Conservation (phyloP, 192 early-diverging fungal genomes). For the Gorgonomyces haynaldii region DNA sequence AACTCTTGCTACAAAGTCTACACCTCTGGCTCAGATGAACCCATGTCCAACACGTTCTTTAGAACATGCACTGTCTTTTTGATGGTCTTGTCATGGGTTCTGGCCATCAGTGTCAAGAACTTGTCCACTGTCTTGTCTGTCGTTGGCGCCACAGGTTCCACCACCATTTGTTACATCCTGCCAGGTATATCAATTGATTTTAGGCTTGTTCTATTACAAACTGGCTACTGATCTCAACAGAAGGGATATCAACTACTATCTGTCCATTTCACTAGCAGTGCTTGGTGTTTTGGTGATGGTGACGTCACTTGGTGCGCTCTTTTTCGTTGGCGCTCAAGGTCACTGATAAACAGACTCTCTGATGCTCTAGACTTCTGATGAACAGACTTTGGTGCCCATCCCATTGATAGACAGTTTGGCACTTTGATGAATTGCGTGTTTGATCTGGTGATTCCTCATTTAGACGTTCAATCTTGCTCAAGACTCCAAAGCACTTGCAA, state of each 20-base stretch:
- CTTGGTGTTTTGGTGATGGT: constrained; percentile 74
- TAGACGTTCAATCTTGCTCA: no score
- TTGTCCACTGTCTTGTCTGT: constrained; percentile 77
- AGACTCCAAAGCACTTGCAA: no score
- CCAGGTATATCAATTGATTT: no score
- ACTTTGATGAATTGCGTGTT: no score
- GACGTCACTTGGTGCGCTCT: constrained; percentile 41
- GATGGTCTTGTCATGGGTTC: constrained; percentile 54
- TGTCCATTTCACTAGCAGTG: constrained; percentile 43
- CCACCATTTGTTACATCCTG: constrained; percentile 90
- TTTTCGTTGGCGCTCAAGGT: constrained; percentile 1
- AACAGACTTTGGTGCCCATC: no score
- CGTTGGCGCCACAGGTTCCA: constrained; percentile 95
- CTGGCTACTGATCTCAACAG: constrained; percentile 19
- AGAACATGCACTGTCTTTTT: constrained; percentile 47
- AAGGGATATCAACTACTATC: background rate
- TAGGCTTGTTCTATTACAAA: constrained; percentile 94
- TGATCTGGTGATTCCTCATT: no score
- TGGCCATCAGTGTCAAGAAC: constrained; percentile 66
- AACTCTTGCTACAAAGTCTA: constrained; percentile 77
- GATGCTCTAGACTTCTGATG: background rate
- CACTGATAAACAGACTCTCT: background rate
- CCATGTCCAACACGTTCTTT: constrained; percentile 23
- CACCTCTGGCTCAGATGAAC: constrained; percentile 9
- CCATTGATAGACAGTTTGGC: no score